Conservation (phyloP, 495 filamentous ascomycete species). For the Talaromyces adpressus region DNA sequence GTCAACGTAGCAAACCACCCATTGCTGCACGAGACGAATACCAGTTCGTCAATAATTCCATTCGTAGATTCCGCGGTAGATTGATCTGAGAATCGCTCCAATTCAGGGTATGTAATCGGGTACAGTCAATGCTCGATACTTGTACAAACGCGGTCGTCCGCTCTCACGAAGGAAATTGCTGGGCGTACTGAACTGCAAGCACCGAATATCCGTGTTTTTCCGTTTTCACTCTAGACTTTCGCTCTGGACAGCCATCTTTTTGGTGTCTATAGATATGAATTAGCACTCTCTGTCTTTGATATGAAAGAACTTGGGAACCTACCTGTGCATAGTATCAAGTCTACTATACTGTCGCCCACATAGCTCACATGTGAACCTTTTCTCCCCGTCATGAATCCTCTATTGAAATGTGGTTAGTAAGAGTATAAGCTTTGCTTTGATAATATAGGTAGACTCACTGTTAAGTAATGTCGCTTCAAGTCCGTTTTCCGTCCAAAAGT, state of each 20-base stretch:
- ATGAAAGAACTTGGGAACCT: slow-evolving; percentile 15
- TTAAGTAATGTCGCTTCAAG: slow-evolving; percentile 72
- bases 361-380: slow-evolving; percentile 62
- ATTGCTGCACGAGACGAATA: not conserved
- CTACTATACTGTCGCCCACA: slow-evolving; percentile 72
- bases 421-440: not conserved
- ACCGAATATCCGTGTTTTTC: not conserved
- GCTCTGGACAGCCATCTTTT: not conserved
- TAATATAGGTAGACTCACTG: slow-evolving; percentile 42
- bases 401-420: slow-evolving; percentile 13
- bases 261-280: slow-evolving; percentile 1
- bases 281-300: not conserved
- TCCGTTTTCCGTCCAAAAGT: slow-evolving; percentile 65
- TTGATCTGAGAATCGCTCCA: not conserved
- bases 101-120: not conserved
- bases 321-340: slow-evolving; percentile 79
- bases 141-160: not conserved
- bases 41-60: not conserved
- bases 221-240: not conserved
- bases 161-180: not conserved
- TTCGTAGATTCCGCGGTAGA: not conserved
- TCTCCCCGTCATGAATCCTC: slow-evolving; percentile 65
- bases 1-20: not conserved
- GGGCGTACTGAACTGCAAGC: not conserved
- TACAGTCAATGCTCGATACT: not conserved